These are phyloP conservation scores for Solanum hybrid DNA, from an alignment of 305 asterid species.

Conservation along the genomic window DNA sequence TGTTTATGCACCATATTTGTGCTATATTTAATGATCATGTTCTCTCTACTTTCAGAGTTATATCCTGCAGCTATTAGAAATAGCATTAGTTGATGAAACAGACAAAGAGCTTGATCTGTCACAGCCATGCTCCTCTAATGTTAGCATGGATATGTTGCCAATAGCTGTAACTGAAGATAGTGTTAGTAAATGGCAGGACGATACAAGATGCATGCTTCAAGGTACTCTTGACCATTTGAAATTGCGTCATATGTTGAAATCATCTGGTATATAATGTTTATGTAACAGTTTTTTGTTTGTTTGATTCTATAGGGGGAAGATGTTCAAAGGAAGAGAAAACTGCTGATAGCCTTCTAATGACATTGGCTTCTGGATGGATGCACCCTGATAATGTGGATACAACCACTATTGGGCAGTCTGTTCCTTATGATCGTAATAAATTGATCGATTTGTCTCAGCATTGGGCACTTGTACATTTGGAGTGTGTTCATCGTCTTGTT, in stretches of 20 bases:
- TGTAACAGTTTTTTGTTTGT: neutral
- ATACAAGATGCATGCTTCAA: slow-evolving; percentile 59
- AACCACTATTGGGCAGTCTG: slow-evolving; percentile 29
- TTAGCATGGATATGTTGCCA: slow-evolving; percentile 46
- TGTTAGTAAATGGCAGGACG: slow-evolving; percentile 42
- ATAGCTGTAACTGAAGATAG: slow-evolving; percentile 36
- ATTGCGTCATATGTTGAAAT: neutral
- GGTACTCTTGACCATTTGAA: slow-evolving; percentile 39
- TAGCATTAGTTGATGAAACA: slow-evolving; percentile 50
- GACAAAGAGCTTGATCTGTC: slow-evolving; percentile 60
- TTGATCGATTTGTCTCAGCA: slow-evolving; percentile 52
- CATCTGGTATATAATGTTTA: neutral
- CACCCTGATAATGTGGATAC: slow-evolving; percentile 43
- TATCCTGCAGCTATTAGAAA: slow-evolving; percentile 65
- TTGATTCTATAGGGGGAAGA: slow-evolving; percentile 40
- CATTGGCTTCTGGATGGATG: slow-evolving; percentile 52
- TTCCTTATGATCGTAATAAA: slow-evolving; percentile 36
- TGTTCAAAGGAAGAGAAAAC: slow-evolving; percentile 72
- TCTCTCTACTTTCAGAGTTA: slow-evolving; percentile 26
- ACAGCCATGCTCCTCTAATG: slow-evolving; percentile 30
- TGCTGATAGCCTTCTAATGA: slow-evolving; percentile 47
- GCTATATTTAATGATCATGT: neutral
- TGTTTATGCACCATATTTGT: slow-evolving; percentile 4
- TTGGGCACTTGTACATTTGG: slow-evolving; percentile 79
- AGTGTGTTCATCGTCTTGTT: slow-evolving; percentile 61